These are phyloP conservation scores for Hypericum androsaemum DNA, from an alignment of 345 rosid species.

Conservation along the genomic window DNA sequence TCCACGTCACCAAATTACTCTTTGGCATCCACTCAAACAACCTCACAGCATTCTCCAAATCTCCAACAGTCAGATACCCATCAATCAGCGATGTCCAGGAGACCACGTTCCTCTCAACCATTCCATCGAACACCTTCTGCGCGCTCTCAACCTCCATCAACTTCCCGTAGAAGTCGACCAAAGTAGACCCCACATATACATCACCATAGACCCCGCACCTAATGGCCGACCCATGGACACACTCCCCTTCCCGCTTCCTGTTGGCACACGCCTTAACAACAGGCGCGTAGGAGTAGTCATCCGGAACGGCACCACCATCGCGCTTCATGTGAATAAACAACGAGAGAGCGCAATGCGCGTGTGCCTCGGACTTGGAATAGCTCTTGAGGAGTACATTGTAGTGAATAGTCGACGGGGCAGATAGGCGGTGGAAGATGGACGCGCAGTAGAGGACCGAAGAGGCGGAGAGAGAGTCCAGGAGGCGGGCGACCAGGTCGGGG, in stretches of 20 bases:
- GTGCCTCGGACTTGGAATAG: slow-evolving; percentile 21
- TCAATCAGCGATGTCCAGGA: slow-evolving; percentile 71
- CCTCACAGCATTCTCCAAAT: slow-evolving; percentile 37
- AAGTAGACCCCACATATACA: slow-evolving; percentile 48
- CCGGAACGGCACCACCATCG: slow-evolving; percentile 32
- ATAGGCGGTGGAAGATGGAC: slow-evolving; percentile 37
- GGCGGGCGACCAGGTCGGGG: slow-evolving; percentile 38
- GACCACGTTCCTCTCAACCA: slow-evolving; percentile 44
- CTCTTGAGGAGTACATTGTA: slow-evolving; percentile 51
- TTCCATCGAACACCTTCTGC: slow-evolving; percentile 49
- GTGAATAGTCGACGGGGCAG: slow-evolving; percentile 38
- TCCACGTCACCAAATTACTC: slow-evolving; percentile 50
- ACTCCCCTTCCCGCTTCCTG: slow-evolving; percentile 31
- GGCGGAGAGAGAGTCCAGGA: slow-evolving; percentile 23
- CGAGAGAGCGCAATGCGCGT: slow-evolving; percentile 27
- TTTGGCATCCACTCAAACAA: slow-evolving; percentile 48
- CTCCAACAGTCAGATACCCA: slow-evolving; percentile 41
- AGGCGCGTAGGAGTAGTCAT: slow-evolving; percentile 39
- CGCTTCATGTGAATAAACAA: slow-evolving; percentile 45
- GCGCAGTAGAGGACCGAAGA: slow-evolving; percentile 34
- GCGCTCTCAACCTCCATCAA: slow-evolving; percentile 38
- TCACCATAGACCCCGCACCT: slow-evolving; percentile 32
- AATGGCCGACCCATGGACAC: slow-evolving; percentile 45
- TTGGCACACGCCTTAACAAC: slow-evolving; percentile 47
- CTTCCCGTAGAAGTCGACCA: slow-evolving; percentile 61